Base-by-base conservation (phyloP, 768 basidiomycete species). In the Suillus weaverae region DNA sequence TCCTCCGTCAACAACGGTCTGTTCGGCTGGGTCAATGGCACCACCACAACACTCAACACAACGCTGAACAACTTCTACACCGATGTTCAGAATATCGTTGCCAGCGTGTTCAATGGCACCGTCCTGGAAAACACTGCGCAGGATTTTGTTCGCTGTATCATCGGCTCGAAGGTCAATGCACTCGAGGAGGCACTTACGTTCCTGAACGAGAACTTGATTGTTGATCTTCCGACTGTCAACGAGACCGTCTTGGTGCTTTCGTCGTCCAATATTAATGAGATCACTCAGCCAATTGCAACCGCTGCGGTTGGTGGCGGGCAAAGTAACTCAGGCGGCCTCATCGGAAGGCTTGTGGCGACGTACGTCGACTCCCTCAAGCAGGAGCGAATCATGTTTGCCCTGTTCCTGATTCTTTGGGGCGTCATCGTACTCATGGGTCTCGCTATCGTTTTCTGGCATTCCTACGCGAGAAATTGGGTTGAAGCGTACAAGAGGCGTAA, bases 21-120 rank as follows among this genome's bases (percentile, higher is more conserved):
- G 54, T 97, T 99, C 67, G 95, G 95, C 11, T 99, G 96, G 96
- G 89, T 99, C 57, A 95, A 98, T 70, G 84, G 81, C 20, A 97
- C 97, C 9, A 97, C 95, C 1, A 88, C 86, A 4, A 88, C 89
- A 7, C 84, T 99, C 61, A 99, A 99, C 76, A 79, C 81, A 69
- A 97, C 97, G 4, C 80, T 99, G 71, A 89, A 86, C 73, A 83
- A 81, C 54, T 97, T 99, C 76, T 99, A 99, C 78, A 81, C 81
- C 63, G 95, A 94, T 59, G 78, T 99, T 38, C 92, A 97, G 76
- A 81, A 84, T 51, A 82, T 86, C 7, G 93, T 99, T n/a, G 79
- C 82, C 62, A 81, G 83, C 1, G 84, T 95, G 10, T 96, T 99
- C 76, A 90, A 92, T 55, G 88, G 88, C 9, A 96, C 95, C 5